Evolutionary conservation across 495 filamentous ascomycete species (phyloP).

Genomic region (Clavariopsis aquatica): DNA sequence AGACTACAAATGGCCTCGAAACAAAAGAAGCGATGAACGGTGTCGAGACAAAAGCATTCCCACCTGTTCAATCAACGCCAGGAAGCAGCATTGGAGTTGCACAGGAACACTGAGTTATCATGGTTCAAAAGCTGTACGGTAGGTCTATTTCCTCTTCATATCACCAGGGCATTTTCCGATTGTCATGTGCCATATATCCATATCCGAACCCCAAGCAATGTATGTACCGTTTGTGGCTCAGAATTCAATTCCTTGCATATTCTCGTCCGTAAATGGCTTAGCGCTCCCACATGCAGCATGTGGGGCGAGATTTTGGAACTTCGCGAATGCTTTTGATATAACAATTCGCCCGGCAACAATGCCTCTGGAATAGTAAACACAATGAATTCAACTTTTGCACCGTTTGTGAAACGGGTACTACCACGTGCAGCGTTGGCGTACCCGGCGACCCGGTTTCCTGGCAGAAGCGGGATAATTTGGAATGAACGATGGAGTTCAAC

Average conservation of each 20-base stretch:
- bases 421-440: neutral
- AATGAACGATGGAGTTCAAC: neutral
- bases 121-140: neutral
- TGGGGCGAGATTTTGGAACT: slow-evolving; percentile 17
- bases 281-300: slow-evolving; percentile 30
- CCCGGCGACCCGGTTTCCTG: slow-evolving; percentile 2
- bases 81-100: neutral
- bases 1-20: neutral
- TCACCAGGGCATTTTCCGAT: neutral
- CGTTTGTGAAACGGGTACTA: neutral
- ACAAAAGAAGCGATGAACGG: neutral
- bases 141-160: neutral
- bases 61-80: neutral
- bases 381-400: slow-evolving; percentile 11
- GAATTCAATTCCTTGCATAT: neutral
- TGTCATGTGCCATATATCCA: slow-evolving; percentile 13
- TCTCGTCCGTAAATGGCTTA: neutral
- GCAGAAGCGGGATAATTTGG: slow-evolving; percentile 2
- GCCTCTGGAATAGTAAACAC: slow-evolving; percentile 8
- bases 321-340: slow-evolving; percentile 15
- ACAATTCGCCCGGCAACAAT: slow-evolving; percentile 4
- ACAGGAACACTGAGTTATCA: neutral
- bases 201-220: neutral
- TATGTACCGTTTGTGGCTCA: slow-evolving; percentile 1
- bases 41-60: neutral